These are phyloP conservation scores for Ambrosia hybrid DNA, from an alignment of 140 eudicot genomes.

Conservation along the genomic window DNA sequence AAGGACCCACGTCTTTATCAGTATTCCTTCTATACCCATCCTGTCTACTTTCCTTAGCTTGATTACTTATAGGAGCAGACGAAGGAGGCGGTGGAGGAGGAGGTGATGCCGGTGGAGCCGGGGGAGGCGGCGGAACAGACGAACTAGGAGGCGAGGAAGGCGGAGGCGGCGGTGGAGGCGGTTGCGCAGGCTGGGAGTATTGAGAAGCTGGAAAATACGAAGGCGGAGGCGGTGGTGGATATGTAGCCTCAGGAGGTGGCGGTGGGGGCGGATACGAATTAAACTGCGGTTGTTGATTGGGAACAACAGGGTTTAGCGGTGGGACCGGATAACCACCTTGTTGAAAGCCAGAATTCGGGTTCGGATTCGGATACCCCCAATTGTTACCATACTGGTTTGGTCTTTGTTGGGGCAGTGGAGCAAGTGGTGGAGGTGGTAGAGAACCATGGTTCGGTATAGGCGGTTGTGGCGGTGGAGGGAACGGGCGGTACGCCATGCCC, in stretches of 20 bases:
- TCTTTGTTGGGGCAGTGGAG: slow-evolving; percentile 38
- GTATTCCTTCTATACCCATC: slow-evolving; percentile 34
- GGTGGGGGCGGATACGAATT: slow-evolving; percentile 64
- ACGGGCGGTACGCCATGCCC: slow-evolving; percentile 87
- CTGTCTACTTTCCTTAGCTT: slow-evolving; percentile 47
- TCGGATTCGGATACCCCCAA: slow-evolving; percentile 51
- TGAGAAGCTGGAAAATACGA: slow-evolving; percentile 74
- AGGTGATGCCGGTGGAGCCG: slow-evolving; percentile 54
- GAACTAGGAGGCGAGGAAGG: slow-evolving; percentile 60
- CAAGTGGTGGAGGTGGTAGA: slow-evolving; percentile 45
- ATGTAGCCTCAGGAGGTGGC: slow-evolving; percentile 33
- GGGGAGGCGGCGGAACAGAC: slow-evolving; percentile 77
- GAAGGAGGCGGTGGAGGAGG: slow-evolving; percentile 60
- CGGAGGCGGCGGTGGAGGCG: slow-evolving; percentile 73
- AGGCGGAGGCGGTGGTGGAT: slow-evolving; percentile 29
- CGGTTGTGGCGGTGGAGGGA: slow-evolving; percentile 77
- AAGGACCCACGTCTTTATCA: slow-evolving; percentile 30
- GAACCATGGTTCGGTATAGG: slow-evolving; percentile 47
- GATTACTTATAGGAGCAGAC: slow-evolving; percentile 30
- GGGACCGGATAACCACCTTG: slow-evolving; percentile 50
- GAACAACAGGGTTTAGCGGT: slow-evolving; percentile 38
- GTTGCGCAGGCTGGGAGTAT: slow-evolving; percentile 57
- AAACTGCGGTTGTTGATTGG: slow-evolving; percentile 50
- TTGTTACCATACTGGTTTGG: slow-evolving; percentile 66
- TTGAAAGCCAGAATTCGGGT: slow-evolving; percentile 10